Conservation (phyloP, 2,329 filamentous ascomycete genomes). For the Podosphaera aphanis region DNA sequence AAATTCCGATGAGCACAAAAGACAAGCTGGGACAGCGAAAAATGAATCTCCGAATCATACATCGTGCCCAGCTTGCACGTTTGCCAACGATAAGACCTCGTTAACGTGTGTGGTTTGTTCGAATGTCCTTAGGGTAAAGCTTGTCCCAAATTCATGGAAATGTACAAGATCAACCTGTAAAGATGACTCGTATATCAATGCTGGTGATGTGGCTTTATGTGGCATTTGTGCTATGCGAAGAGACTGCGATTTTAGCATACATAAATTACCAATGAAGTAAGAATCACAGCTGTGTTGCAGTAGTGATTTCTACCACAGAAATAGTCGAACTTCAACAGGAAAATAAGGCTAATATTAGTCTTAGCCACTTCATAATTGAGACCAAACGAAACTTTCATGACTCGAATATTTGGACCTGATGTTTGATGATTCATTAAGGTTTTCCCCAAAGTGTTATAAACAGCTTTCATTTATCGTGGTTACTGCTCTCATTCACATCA, state of each 20-base stretch:
- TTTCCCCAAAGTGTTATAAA: too few relatives aligned
- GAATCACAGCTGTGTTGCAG: too few relatives aligned
- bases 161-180: slow-evolving; percentile 34
- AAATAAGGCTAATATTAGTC: too few relatives aligned
- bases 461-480: too few relatives aligned
- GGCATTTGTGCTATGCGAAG: slow-evolving; percentile 35
- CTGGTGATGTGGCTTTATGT: slow-evolving; percentile 44
- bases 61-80: slow-evolving; percentile 42
- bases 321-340: too few relatives aligned
- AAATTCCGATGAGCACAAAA: neutral
- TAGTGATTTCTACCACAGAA: too few relatives aligned
- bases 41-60: neutral
- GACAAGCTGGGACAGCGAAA: neutral
- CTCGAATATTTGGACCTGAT: too few relatives aligned
- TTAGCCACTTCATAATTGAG: too few relatives aligned
- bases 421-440: too few relatives aligned
- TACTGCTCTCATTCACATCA: neutral
- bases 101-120: slow-evolving; percentile 45
- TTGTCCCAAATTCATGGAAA: slow-evolving; percentile 35
- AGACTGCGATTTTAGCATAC: slow-evolving; percentile 2
- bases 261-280: too few relatives aligned
- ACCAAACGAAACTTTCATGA: too few relatives aligned
- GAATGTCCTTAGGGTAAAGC: slow-evolving; percentile 36
- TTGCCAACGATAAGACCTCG: slow-evolving; percentile 29
- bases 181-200: slow-evolving; percentile 37